Base-by-base conservation (phyloP, 2,329 filamentous ascomycete species). In the Cladosporium colombiae region DNA sequence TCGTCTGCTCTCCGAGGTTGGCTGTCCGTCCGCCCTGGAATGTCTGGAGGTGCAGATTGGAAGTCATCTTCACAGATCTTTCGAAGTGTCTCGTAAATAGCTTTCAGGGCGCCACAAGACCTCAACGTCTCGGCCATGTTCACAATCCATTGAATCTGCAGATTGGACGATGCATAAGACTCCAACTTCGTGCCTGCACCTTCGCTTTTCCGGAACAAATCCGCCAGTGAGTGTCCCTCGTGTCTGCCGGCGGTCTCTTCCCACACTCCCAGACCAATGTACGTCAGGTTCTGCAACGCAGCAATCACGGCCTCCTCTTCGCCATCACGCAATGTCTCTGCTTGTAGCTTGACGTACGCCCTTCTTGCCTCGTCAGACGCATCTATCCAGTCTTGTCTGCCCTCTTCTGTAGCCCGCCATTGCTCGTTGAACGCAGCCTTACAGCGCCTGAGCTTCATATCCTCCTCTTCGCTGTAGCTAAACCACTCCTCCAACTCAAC, bases 401-500 rank as follows among this genome's bases (percentile, higher is more conserved):
- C 79, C 66, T 72, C 75, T 67, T 71, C 74, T 46, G 61, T 31
- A 66, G 76, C 77, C 71, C 74, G 76, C 91, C 91, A 97, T 74
- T 89, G 86, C 75, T 87, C 86, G 69, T 93, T 87, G 74, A 96
- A 98, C 2, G 89, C 88, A 44, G 87, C 84, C 74, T 91, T 91
- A 23, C 91, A 89, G 62, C 89, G 86, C 62, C 91, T 85, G 58
- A 97, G 82, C 73, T 93, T 89, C 56, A 89, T 85, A 80, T 91
- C 91, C 76, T 98, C 93, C 78, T 91, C 91, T 68, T 92, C 89
- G 72, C 91, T 90, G 79, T 98, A 97, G 62, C 90, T 88, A 78
- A 99, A 99, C 95, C 95, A 99, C 80, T 99, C 95, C 76, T 98
- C 92, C 57, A 99, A 84, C 81, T 99, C 95, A 69, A 95, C 92